Conservation (phyloP, 148 eudicot genomes). For the Rheum nobile region DNA sequence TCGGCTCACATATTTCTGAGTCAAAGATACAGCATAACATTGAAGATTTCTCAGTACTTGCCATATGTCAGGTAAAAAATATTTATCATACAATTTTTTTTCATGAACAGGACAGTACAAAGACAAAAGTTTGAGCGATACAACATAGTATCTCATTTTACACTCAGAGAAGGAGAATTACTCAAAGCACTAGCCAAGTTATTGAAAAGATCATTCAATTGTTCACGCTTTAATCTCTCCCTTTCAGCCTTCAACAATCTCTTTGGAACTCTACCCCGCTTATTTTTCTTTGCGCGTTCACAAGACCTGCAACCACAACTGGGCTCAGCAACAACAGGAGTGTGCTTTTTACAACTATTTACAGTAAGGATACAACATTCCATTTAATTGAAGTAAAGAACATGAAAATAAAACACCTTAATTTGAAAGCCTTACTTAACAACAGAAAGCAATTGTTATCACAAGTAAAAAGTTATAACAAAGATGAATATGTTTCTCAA, state of each 20-base stretch:
- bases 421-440: background rate
- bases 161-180: slow-evolving; percentile 16
- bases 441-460: background rate
- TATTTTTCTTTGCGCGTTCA: slow-evolving; percentile 31
- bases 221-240: slow-evolving; percentile 81
- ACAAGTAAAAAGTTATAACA: background rate
- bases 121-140: background rate
- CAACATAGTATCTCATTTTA: slow-evolving; percentile 3
- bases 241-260: slow-evolving; percentile 70
- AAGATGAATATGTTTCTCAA: background rate
- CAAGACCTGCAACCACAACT: slow-evolving; percentile 27
- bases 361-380: background rate
- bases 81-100: background rate
- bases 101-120: background rate
- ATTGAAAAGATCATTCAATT: slow-evolving; percentile 69
- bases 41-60: background rate
- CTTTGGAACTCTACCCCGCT: slow-evolving; percentile 43
- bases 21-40: background rate
- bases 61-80: background rate
- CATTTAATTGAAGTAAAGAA: background rate
- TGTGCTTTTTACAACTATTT: background rate
- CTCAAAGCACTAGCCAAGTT: slow-evolving; percentile 66
- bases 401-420: background rate
- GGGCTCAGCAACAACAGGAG: background rate
- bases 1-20: slow-evolving; percentile 50